Evolutionary conservation across 1,139 yeast genomes (phyloP).

Genomic region (Chernovozyma sophiae-reginae): DNA sequence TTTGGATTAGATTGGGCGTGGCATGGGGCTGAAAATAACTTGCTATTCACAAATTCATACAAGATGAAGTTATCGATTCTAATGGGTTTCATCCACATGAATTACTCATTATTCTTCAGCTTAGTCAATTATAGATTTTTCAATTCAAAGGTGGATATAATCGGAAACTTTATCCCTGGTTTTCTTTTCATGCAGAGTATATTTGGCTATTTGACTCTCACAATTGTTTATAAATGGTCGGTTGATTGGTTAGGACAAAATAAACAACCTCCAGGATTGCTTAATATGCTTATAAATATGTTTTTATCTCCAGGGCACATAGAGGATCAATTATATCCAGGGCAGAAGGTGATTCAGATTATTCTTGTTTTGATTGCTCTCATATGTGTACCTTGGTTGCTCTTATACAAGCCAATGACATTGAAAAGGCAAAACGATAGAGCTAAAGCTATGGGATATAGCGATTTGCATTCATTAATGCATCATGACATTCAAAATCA

Average conservation of each 20-base stretch:
- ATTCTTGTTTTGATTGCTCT: conserved; percentile 71
- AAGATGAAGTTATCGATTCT: conserved; percentile 94
- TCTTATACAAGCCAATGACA: conserved; percentile 81
- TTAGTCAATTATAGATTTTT: conserved; percentile 75
- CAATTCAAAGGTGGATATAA: conserved; percentile 73
- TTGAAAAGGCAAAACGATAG: conserved; percentile 40
- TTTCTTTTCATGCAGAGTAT: conserved; percentile 92
- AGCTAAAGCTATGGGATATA: conserved; percentile 33
- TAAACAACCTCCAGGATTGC: conserved; percentile 84
- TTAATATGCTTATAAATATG: conserved; percentile 95
- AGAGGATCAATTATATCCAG: conserved; percentile 78
- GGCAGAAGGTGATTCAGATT: conserved; percentile 79
- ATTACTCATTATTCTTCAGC: conserved; percentile 82
- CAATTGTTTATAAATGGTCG: conserved; percentile 91
- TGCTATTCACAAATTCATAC: conserved; percentile 87
- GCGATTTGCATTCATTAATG: conserved; percentile 31
- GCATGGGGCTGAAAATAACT: conserved; percentile 95
- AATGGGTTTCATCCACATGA: conserved; percentile 95
- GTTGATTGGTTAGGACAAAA: conserved; percentile 81
- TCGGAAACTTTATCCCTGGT: conserved; percentile 94
- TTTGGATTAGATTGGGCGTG: conserved; percentile 92
- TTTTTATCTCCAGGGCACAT: conserved; percentile 88
- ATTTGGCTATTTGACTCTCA: conserved; percentile 81
- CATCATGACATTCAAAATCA: conserved; percentile 29
- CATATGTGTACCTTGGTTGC: conserved; percentile 92